Evolutionary conservation across 2,329 filamentous ascomycete genomes (phyloP), one percentile per base, ranked within the genome.

Genomic region (Neopestalotiopsis clavispora): DNA sequence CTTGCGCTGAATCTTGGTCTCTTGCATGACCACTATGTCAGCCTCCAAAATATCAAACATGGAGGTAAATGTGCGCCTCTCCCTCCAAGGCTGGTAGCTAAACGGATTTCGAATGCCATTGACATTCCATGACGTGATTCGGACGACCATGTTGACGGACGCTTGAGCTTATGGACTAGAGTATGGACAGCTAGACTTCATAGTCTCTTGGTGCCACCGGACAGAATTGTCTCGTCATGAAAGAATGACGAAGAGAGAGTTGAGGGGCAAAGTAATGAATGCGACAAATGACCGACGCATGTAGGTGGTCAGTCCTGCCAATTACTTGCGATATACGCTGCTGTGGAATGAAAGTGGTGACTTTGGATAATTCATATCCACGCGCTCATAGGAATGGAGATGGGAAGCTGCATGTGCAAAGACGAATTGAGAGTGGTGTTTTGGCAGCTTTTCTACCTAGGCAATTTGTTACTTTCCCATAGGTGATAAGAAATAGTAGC

Each of bases 41-140:
- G 95, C 91, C 78, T 96, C 93, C 6, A 99, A 87, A 58, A 92
- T 93, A 73, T 97, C 93, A 81, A 99, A 98, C 96, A 98, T 98
- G 72, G 91, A 87, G 91, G 91, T 86, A 74, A 92, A 94, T 2
- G 89, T 91, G 72, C 89, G 87, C 65, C 89, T 89, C 70, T 91
- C 88, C 72, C 90, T 85, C 93, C 93, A 95, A 88, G 93, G 93
- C 76, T 94, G 89, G 77, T 95, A 95, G n/a, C 88, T 87, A 74
- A 95, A 95, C 2, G 93, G 93, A 74, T 95, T 95, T 73, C 92
- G 88, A 78, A 95, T 95, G 75, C 93, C 93, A 79, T 95, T 95
- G 58, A 94, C 92, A 82, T 95, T 95, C 93, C 93, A 95, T 14
- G 92, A 93, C 3, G 93, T 96, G 74, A 97, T 94, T 70, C 94